Base-by-base conservation (phyloP, 805 yeast species). In the Yamadazyma laniorum region DNA sequence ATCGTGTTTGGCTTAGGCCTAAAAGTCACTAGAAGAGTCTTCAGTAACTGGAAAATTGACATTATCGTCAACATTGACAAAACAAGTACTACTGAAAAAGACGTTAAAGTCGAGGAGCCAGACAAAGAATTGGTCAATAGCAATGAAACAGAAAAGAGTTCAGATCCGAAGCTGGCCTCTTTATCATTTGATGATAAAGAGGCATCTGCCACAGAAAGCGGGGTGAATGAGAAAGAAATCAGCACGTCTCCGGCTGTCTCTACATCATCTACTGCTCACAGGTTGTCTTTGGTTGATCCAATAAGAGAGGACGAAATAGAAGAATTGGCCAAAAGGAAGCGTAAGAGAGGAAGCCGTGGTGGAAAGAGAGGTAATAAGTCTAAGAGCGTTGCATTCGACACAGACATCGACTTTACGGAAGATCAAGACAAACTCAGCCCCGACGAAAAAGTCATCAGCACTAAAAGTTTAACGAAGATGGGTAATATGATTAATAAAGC, bases 341-440 rank as follows among this genome's bases (percentile, higher is more conserved):
- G 96, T 18, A 89, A 86, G 54, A 74, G 96, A 53, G 96, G 96
- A 4, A 71, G 83, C 7, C 69, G 96, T 42, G 96, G 96, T 11
- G 95, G 95, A 0, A 80, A 79, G 49, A 75, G 83, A 33, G 62
- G 67, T 6, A 67, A 65, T 3, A 60, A 56, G 51, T 61, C 74
- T 32, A 77, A 70, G 45, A 63, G 60, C 45, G 59, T n/a, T 6
- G 35, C 21, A 3, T 9, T 25, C 13, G 35, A 26, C n/a, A n/a
- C n/a, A n/a, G n/a, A n/a, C n/a, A n/a, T n/a, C n/a, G n/a, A n/a
- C n/a, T n/a, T n/a, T n/a, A n/a, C n/a, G n/a, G 23, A 21, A 9
- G 23, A 21, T 9, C 16, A 25, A 13, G 34, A 43, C 3, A 37
- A 45, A 15, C 39, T 34, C 7, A 22, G 37, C 4, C 7, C 11